Conservation (phyloP, 495 filamentous ascomycete genomes). For the Collariella sp. region DNA sequence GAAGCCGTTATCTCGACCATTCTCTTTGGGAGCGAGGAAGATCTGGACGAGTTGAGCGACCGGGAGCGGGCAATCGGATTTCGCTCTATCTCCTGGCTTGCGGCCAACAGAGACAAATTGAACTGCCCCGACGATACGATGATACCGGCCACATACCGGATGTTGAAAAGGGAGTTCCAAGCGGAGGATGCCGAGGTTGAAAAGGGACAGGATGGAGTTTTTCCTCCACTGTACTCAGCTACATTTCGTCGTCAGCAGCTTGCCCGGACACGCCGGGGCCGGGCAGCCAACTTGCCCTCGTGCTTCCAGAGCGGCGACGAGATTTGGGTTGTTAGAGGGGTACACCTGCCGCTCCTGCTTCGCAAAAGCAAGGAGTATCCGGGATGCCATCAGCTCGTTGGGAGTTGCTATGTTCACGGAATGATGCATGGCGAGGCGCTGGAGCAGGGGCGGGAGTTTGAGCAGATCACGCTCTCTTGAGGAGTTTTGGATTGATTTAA, state of each 20-base stretch:
- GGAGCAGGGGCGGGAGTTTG: neutral
- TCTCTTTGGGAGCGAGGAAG: neutral
- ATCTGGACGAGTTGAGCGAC: neutral
- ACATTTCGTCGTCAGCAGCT: neutral
- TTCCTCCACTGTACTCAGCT: neutral
- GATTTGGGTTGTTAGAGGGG: neutral
- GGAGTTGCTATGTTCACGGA: neutral
- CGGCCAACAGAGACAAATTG: neutral
- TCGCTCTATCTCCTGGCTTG: neutral
- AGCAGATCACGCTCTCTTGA: neutral
- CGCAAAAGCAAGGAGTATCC: neutral
- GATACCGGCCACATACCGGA: neutral
- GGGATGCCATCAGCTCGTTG: neutral
- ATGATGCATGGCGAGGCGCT: neutral
- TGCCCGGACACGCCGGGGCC: neutral
- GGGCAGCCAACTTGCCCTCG: neutral
- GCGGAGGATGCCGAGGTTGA: neutral
- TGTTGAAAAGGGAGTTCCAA: neutral
- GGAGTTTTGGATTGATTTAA: neutral
- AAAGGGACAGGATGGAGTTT: neutral
- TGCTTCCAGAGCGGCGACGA: conserved; percentile 1
- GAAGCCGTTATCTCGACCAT: neutral
- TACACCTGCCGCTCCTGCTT: neutral
- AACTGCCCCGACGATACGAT: neutral
- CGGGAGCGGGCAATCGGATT: neutral